These are phyloP conservation scores for Juglanconis juglandina DNA, from an alignment of 2,329 filamentous ascomycete species.

Conservation along the genomic window DNA sequence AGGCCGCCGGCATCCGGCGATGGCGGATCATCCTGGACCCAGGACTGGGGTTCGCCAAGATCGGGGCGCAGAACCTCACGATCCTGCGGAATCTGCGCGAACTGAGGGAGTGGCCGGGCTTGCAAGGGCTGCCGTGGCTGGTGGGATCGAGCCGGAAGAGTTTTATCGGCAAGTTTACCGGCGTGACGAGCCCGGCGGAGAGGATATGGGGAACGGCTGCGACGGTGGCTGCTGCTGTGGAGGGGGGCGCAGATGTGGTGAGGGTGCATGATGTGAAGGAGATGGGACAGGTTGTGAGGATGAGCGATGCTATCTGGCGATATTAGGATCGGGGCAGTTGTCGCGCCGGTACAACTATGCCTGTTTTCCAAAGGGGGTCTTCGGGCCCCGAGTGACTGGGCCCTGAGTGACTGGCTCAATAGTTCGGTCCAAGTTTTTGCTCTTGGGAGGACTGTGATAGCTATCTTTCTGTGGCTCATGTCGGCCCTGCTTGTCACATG, in stretches of 20 bases:
- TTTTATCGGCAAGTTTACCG: constrained; percentile 82
- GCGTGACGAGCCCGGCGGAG: constrained; percentile 65
- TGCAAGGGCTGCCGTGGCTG: constrained; percentile 78
- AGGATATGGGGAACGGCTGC: constrained; percentile 84
- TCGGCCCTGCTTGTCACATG: too few species aligned
- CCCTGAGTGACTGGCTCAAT: too few species aligned
- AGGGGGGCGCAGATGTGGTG: constrained; percentile 86
- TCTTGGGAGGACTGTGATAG: too few species aligned
- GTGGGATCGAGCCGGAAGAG: constrained; percentile 84
- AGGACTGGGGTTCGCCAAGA: constrained; percentile 91
- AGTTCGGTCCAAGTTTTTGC: too few species aligned
- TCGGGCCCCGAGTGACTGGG: too few species aligned
- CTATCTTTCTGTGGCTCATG: too few species aligned
- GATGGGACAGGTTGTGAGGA: constrained; percentile 79
- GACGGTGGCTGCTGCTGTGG: constrained; percentile 79
- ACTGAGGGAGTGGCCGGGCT: constrained; percentile 60
- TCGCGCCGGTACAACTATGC: too few species aligned
- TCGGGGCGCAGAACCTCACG: constrained; percentile 73
- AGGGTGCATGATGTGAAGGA: constrained; percentile 86
- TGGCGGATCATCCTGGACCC: constrained; percentile 97
- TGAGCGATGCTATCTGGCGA: constrained; percentile 92
- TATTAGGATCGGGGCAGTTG: constrained; percentile 21
- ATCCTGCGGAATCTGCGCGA: constrained; percentile 66
- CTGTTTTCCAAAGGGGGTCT: too few species aligned
- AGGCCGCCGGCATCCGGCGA: constrained; percentile 76